phyloP scores from a whole-genome alignment of 1,139 yeast genomes.

The Candida dubliniensis region DNA sequence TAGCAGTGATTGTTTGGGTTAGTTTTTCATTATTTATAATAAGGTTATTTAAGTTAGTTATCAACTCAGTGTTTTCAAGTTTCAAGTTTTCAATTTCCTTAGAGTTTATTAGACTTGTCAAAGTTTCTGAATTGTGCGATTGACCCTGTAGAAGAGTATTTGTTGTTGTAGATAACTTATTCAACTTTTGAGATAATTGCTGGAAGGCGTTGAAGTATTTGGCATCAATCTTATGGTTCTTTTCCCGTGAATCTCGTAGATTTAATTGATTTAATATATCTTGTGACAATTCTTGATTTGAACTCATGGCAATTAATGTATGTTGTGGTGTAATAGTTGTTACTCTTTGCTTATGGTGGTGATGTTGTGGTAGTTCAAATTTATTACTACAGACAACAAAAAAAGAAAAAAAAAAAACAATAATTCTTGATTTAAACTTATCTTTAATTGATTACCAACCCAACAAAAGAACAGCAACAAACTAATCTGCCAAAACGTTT shows the following conservation, averaged over 20 bases:
- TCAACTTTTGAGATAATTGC: conserved; percentile 23
- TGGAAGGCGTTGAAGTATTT: conserved; percentile 36
- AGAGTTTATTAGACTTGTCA: conserved; percentile 9
- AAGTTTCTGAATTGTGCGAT: conserved; percentile 1
- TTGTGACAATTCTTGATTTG: conserved; percentile 20
- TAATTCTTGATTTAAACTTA: background rate
- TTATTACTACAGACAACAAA: background rate
- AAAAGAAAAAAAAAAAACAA: background rate
- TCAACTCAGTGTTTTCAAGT: conserved; percentile 17
- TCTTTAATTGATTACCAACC: no score
- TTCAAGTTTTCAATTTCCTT: conserved; percentile 13
- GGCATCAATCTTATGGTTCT: conserved; percentile 22
- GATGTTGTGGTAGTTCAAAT: background rate
- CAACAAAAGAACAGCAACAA: no score
- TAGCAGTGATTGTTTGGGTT: conserved; percentile 17
- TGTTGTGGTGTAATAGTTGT: background rate
- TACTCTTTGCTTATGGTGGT: background rate
- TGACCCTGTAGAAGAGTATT: background rate
- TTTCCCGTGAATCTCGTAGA: conserved; percentile 34
- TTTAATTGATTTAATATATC: conserved; percentile 27
- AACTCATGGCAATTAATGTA: background rate
- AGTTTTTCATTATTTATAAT: conserved; percentile 26
- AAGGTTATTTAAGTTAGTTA: conserved; percentile 25
- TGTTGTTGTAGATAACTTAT: conserved; percentile 6
- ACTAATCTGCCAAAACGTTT: no score